Conservation (phyloP, 169 alveolate species). For the Plasmodium inui region DNA sequence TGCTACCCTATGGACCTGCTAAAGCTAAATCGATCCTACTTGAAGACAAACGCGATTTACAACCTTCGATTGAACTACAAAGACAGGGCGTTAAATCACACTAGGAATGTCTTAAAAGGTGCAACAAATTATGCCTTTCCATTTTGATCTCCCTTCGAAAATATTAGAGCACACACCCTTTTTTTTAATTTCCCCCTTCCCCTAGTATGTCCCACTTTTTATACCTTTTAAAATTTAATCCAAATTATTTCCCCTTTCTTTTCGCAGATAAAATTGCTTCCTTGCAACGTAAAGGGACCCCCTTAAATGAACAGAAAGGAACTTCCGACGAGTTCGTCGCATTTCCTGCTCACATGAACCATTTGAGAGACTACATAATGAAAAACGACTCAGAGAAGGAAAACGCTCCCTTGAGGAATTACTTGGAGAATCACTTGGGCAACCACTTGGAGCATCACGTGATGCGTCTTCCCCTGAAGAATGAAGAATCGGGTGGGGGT, state of each 20-base stretch:
- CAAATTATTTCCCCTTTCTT: not conserved
- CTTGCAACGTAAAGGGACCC: not conserved
- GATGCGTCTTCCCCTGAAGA: no score
- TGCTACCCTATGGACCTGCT: conserved; percentile 68
- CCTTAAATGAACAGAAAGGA: not conserved
- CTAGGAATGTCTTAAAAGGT: conserved; percentile 67
- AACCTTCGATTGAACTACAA: conserved; percentile 22
- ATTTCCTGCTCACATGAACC: conserved; percentile 33
- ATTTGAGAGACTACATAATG: conserved; percentile 59
- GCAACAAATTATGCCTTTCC: not conserved
- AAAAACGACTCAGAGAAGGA: conserved; percentile 18
- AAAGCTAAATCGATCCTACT: conserved; percentile 38
- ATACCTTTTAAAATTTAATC: not conserved
- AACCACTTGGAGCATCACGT: not conserved
- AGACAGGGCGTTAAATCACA: conserved; percentile 55
- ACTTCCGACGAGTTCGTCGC: conserved; percentile 19
- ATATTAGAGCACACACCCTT: not conserved
- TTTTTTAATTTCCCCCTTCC: not conserved
- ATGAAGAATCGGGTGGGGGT: not conserved
- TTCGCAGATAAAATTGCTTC: conserved; percentile 11
- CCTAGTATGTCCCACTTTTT: not conserved
- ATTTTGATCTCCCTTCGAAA: not conserved
- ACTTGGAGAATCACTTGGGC: not conserved
- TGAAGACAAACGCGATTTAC: conserved; percentile 54
- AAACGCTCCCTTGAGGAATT: not conserved